Evolutionary conservation across 2,329 filamentous ascomycete genomes (phyloP).

Genomic region (Diaporthe citri): DNA sequence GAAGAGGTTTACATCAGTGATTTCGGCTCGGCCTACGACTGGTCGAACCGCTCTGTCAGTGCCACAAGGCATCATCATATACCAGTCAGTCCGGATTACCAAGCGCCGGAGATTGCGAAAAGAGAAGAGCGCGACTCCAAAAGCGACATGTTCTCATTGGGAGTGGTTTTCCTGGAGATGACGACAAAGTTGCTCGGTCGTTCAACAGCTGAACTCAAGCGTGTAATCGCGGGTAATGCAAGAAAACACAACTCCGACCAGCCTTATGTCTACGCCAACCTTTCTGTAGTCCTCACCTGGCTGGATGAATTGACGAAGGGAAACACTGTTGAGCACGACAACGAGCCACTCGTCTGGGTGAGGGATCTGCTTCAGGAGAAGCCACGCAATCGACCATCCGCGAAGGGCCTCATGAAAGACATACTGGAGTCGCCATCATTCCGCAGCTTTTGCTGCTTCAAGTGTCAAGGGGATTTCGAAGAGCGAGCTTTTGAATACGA

Average conservation of each 20-base stretch:
- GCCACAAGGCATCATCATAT: conserved; percentile 38
- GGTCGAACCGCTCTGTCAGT: conserved; percentile 32
- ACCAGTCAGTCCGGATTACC: conserved; percentile 40
- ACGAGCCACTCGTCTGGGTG: conserved; percentile 40
- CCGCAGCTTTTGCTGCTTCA: conserved; percentile 39
- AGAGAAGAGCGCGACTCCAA: conserved; percentile 36
- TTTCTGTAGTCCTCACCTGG: conserved; percentile 35
- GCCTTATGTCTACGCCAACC: conserved; percentile 39
- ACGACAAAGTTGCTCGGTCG: conserved; percentile 40
- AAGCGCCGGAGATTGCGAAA: conserved; percentile 41
- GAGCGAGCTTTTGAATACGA: conserved; percentile 20
- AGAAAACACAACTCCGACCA: conserved; percentile 22
- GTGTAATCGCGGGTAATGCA: conserved; percentile 26
- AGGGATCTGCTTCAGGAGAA: conserved; percentile 36
- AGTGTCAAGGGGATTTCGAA: conserved; percentile 38
- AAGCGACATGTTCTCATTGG: conserved; percentile 42
- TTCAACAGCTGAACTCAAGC: conserved; percentile 30
- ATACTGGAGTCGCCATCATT: conserved; percentile 42
- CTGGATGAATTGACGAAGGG: conserved; percentile 28
- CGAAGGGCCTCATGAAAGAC: conserved; percentile 39
- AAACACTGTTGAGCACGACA: conserved; percentile 37
- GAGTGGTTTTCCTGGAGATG: conserved; percentile 41
- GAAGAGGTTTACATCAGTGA: conserved; percentile 40
- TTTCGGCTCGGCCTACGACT: conserved; percentile 42
- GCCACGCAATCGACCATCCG: conserved; percentile 34